phyloP scores from a whole-genome alignment of 371 early-diverging fungal genomes.

The Mucor irregularis region DNA sequence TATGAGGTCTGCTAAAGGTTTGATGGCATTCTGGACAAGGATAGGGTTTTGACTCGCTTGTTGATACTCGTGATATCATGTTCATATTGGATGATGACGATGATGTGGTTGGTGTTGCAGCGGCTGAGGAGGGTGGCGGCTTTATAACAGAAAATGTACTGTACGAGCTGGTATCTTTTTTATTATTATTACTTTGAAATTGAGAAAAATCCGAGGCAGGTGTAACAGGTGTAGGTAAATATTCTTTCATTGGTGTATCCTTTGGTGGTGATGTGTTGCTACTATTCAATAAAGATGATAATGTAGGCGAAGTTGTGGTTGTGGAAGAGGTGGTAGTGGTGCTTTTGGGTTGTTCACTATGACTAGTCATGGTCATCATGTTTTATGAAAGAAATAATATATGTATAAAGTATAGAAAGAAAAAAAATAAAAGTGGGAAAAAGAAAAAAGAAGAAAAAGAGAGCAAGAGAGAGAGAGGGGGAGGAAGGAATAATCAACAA shows the following conservation, averaged over 20 bases:
- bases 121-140: constrained; percentile 7
- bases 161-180: constrained; percentile 11
- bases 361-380: not conserved
- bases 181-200: constrained; percentile 5
- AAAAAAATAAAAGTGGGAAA: too few relatives aligned
- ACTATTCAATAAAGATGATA: constrained; percentile 7
- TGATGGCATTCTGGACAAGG: constrained; percentile 40
- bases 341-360: too few relatives aligned
- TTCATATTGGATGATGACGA: not conserved
- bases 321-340: too few relatives aligned
- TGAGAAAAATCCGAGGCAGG: constrained; percentile 27
- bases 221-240: constrained; percentile 30
- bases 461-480: constrained; percentile 3
- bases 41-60: constrained; percentile 24
- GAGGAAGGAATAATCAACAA: not conserved
- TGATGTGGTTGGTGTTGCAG: not conserved
- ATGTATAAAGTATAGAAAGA: not conserved
- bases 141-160: constrained; percentile 26
- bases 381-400: not conserved
- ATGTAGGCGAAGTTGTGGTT: constrained; percentile 5
- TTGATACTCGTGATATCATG: too few relatives aligned
- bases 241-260: constrained; percentile 24
- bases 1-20: constrained; percentile 42
- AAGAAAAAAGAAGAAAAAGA: constrained; percentile 4
- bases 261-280: not conserved